Evolutionary conservation across 768 basidiomycete genomes (phyloP).

Genomic region (Guyanaporus albipodus): DNA sequence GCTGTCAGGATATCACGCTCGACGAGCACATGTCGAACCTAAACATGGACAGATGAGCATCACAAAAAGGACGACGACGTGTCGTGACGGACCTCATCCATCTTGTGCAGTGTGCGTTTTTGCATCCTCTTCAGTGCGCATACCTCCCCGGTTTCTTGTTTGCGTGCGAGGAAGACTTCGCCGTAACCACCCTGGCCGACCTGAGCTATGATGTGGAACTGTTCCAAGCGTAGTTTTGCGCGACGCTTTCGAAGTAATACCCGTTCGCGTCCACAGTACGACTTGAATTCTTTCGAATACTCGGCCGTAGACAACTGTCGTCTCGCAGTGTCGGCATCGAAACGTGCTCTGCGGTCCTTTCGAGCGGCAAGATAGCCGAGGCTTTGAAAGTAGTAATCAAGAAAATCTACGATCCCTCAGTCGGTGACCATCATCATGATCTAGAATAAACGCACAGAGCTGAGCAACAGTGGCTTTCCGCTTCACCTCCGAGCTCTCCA

Average conservation of each 20-base stretch:
- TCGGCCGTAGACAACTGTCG: conserved; percentile 56
- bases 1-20: conserved; percentile 97
- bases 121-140: conserved; percentile 98
- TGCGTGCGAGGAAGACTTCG: conserved; percentile 93
- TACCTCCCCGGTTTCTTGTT: conserved; percentile 93
- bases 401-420: conserved; percentile 60
- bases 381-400: conserved; percentile 97
- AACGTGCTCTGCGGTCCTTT: conserved; percentile 77
- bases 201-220: conserved; percentile 98
- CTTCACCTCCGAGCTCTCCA: conserved; percentile 84
- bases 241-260: conserved; percentile 89
- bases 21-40: conserved; percentile 97
- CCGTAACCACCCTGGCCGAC: conserved; percentile 99
- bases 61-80: background rate
- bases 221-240: conserved; percentile 87
- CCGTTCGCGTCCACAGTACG: conserved; percentile 91
- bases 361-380: conserved; percentile 86
- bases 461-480: conserved; percentile 97
- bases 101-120: conserved; percentile 92
- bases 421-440: conserved; percentile 5
- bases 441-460: conserved; percentile 61
- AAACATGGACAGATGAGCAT: background rate
- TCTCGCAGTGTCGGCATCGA: conserved; percentile 75
- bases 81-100: conserved; percentile 77
- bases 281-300: conserved; percentile 79